Evolutionary conservation across 1,284 basidiomycete genomes (phyloP).

Genomic region (Rhizoctonia solani): DNA sequence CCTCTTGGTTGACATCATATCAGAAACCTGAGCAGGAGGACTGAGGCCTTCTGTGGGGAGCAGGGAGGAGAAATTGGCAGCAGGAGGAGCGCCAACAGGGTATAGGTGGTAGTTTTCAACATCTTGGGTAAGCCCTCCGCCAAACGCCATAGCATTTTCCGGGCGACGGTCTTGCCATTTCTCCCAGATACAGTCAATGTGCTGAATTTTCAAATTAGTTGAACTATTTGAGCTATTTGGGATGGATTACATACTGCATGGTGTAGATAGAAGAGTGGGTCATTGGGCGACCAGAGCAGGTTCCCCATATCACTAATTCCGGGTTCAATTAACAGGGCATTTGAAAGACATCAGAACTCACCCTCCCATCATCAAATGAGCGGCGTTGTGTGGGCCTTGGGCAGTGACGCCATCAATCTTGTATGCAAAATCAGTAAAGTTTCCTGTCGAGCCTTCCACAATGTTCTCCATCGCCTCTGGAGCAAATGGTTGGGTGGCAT

Average conservation of each 20-base stretch:
- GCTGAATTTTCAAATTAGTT: not conserved
- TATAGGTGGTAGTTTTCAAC: conserved; percentile 22
- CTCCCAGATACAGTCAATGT: conserved; percentile 37
- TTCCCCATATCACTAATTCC: conserved; percentile 27
- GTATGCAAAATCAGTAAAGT: conserved; percentile 33
- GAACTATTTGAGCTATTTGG: not conserved
- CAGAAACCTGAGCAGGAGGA: not conserved
- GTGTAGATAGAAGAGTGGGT: conserved; percentile 28
- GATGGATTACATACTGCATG: conserved; percentile 10
- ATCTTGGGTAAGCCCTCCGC: conserved; percentile 31
- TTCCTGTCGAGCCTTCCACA: conserved; percentile 19
- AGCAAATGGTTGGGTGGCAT: conserved; percentile 13
- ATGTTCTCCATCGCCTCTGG: conserved; percentile 1
- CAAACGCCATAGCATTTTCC: conserved; percentile 26
- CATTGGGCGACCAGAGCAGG: conserved; percentile 32
- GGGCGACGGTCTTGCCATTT: conserved; percentile 21
- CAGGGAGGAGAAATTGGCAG: not conserved
- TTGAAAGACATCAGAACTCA: not conserved
- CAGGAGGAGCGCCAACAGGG: conserved; percentile 22
- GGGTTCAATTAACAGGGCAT: not conserved
- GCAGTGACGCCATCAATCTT: conserved; percentile 33
- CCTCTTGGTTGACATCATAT: conserved; percentile 12
- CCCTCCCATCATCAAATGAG: conserved; percentile 34
- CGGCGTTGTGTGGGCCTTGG: conserved; percentile 35
- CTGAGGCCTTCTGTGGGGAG: not conserved